Percentiles rank a stretch among this genome's conserved stretches.
phyloP scores from a whole-genome alignment of 2,329 filamentous ascomycete species.

The Boeremia exigua region DNA sequence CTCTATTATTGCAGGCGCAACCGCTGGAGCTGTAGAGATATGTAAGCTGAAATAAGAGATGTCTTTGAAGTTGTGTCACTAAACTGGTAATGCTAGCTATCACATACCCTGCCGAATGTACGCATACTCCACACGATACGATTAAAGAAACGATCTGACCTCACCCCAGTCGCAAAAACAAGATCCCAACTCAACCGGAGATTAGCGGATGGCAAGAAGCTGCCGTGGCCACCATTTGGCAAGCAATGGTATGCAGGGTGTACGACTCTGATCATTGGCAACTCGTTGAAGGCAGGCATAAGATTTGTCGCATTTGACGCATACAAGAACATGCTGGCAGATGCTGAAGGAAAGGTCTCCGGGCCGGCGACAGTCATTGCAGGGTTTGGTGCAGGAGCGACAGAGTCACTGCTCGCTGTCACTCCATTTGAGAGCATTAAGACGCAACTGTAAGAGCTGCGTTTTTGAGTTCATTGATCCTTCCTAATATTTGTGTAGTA shows the following conservation, averaged over 20 bases:
- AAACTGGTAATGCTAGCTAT: conserved; percentile 64
- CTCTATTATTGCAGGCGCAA: conserved; percentile 88
- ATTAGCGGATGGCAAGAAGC: conserved; percentile 80
- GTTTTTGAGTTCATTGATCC: neutral
- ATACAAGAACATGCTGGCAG: conserved; percentile 83
- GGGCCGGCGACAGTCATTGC: conserved; percentile 90
- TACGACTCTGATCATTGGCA: conserved; percentile 95
- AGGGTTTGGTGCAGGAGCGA: conserved; percentile 92
- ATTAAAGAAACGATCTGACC: conserved; percentile 19
- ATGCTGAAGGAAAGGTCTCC: conserved; percentile 84
- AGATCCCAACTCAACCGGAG: conserved; percentile 89
- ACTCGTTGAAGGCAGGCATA: conserved; percentile 96
- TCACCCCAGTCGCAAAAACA: conserved; percentile 81
- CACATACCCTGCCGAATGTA: conserved; percentile 94
- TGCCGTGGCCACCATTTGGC: conserved; percentile 94
- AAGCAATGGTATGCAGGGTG: conserved; percentile 97
- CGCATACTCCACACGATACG: conserved; percentile 28
- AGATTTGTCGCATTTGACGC: conserved; percentile 96
- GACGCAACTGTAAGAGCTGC: conserved; percentile 71
- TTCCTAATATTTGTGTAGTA: conserved; percentile 57
- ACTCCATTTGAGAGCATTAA: conserved; percentile 99
- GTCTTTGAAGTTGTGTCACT: conserved; percentile 14
- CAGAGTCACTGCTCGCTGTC: conserved; percentile 89
- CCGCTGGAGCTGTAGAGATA: conserved; percentile 95
- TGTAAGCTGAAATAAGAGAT: conserved; percentile 56